Base-by-base conservation (phyloP, 352 stramenopile genomes). In the Globisporangium camurandrum region DNA sequence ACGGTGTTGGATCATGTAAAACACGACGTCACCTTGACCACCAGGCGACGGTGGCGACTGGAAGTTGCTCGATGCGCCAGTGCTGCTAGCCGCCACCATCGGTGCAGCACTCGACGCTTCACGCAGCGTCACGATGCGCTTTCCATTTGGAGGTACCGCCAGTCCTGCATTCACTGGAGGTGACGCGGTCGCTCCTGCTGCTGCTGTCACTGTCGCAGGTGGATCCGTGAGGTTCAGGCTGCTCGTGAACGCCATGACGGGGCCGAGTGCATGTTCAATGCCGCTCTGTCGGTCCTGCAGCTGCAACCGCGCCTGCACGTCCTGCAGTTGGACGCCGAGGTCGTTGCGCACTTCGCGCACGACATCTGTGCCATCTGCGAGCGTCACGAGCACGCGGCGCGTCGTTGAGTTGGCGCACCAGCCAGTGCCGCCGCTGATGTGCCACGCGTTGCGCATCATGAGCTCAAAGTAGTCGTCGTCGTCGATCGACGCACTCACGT, bases 391-490 rank as follows among this genome's bases (percentile, higher is more conserved):
- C 33, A 92, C 80, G 2, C 80, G 60, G 0, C 66, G 63, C 20
- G 69, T 86, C 3, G 62, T 77, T 22, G 79, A 81, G 58, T 92
- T 92, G 11, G 42, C 74, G 39, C 56, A 63, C 60, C 58, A 69
- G 36, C 80, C 81, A 11, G 51, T 40, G 6, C 79, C 78, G 8
- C 70, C 69, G 24, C 57, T 67, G 34, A 89, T 76, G 30, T 84
- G 69, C 70, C 72, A 84, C 20, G 75, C 82, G 43, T 88, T 96
- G 56, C 84, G 81, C 57, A 97, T 87, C 76, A 97, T 95, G 23
- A 92, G 65, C 59, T 95, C 85, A 51, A 97, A 97, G 47, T 89
- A 93, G 48, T 95, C 82, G 56, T 97, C 84, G 46, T 88, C 73
- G 30, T 94, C 87, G 51, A 97, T 92, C 41, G 67, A 85, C 5